phyloP scores from a whole-genome alignment of 192 early-diverging fungal species.

The Backusella luteola region DNA sequence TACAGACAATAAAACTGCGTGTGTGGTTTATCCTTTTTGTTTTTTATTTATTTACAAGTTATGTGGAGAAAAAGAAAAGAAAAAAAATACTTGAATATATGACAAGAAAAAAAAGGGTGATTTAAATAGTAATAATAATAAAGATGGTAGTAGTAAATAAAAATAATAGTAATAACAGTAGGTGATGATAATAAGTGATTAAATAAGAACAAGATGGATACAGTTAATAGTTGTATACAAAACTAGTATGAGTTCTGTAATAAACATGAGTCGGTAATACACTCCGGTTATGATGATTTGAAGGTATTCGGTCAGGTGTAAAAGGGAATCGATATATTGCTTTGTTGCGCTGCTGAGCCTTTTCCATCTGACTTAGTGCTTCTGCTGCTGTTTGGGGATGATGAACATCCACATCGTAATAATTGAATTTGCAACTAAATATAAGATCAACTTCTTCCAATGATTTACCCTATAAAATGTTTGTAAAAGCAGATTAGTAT shows the following conservation, averaged over 20 bases:
- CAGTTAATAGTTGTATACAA: background rate
- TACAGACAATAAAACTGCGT: background rate
- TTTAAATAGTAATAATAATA: background rate
- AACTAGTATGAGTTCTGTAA: background rate
- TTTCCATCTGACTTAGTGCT: conserved; percentile 22
- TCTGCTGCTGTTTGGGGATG: conserved; percentile 35
- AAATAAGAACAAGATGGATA: background rate
- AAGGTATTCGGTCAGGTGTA: conserved; percentile 5
- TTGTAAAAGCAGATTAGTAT: background rate
- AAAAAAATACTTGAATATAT: background rate
- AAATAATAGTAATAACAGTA: background rate
- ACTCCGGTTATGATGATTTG: background rate
- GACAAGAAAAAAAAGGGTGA: background rate
- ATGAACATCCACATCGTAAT: conserved; percentile 27
- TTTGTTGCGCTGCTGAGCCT: conserved; percentile 4
- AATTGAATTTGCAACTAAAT: conserved; percentile 29
- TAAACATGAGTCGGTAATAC: background rate
- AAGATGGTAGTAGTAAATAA: background rate
- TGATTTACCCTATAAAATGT: conserved; percentile 28
- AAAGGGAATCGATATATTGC: conserved; percentile 6
- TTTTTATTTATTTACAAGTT: background rate
- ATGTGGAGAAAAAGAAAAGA: background rate
- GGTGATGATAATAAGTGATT: background rate
- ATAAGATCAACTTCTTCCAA: conserved; percentile 38
- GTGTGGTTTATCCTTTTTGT: background rate